phyloP scores from a whole-genome alignment of 2,329 filamentous ascomycete species.

The Paecilomyces dactylethromorphus region DNA sequence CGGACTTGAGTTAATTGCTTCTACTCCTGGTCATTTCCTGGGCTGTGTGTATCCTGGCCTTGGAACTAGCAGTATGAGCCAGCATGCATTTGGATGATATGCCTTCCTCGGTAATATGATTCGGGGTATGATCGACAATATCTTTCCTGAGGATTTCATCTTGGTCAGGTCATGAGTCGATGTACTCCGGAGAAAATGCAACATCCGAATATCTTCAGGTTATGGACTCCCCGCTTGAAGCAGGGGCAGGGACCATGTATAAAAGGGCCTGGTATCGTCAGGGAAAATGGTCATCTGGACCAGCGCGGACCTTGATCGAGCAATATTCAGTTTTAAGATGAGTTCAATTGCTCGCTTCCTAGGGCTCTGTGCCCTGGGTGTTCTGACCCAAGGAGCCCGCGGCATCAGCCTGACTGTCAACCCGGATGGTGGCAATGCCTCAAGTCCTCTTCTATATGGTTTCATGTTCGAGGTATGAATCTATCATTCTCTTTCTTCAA shows the following conservation, averaged over 20 bases:
- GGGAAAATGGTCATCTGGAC: neutral
- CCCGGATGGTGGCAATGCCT: conserved; percentile 28
- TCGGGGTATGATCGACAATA: neutral
- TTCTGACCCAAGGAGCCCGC: neutral
- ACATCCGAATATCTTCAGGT: neutral
- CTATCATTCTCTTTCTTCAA: neutral
- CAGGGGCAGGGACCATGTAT: neutral
- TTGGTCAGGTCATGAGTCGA: neutral
- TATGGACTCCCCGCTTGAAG: neutral
- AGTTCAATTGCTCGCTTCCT: neutral
- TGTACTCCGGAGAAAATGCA: neutral
- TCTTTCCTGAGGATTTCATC: neutral
- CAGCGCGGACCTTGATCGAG: neutral
- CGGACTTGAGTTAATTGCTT: neutral
- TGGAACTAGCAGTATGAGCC: neutral
- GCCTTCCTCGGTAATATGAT: neutral
- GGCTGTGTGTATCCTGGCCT: neutral
- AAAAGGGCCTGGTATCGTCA: neutral
- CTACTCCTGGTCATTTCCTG: neutral
- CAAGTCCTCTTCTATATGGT: conserved; percentile 34
- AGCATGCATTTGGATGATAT: neutral
- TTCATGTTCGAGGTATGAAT: conserved; percentile 35
- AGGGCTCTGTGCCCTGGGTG: neutral
- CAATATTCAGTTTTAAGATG: neutral
- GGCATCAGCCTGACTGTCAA: conserved; percentile 4